Conservation (phyloP, 2,329 filamentous ascomycete genomes). For the Aspergillus fijiensis region DNA sequence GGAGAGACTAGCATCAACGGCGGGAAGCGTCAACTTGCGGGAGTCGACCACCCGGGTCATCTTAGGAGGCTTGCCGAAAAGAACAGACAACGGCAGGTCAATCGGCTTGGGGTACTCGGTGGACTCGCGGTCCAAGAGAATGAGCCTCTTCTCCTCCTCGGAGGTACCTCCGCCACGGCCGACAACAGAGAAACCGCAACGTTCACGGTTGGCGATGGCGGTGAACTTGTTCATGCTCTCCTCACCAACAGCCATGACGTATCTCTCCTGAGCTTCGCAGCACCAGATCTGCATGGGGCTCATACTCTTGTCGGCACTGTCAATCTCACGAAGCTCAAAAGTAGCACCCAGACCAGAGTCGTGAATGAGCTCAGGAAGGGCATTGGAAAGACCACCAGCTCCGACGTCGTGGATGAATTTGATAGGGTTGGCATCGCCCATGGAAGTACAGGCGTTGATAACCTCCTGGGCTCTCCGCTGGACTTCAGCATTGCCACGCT, state of each 20-base stretch:
- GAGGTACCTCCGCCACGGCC: conserved; percentile 68
- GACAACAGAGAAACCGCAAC: conserved; percentile 89
- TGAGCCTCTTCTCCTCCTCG: conserved; percentile 68
- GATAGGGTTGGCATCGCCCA: conserved; percentile 84
- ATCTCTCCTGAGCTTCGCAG: conserved; percentile 94
- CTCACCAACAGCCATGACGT: conserved; percentile 83
- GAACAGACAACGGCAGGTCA: conserved; percentile 80
- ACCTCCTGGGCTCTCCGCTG: conserved; percentile 96
- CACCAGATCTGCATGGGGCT: conserved; percentile 98
- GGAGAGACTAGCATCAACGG: conserved; percentile 74
- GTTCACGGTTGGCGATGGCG: conserved; percentile 72
- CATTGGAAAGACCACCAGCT: conserved; percentile 82
- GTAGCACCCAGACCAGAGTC: conserved; percentile 87
- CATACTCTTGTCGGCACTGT: conserved; percentile 87
- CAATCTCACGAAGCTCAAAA: conserved; percentile 92
- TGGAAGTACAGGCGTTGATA: conserved; percentile 86
- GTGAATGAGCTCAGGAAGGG: conserved; percentile 84
- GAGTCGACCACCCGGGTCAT: conserved; percentile 73
- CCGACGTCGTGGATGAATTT: conserved; percentile 97
- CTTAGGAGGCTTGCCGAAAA: conserved; percentile 86
- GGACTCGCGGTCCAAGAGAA: conserved; percentile 79
- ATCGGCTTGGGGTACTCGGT: conserved; percentile 74
- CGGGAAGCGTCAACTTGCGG: conserved; percentile 63
- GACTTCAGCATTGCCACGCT: conserved; percentile 95
- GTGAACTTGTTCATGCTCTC: conserved; percentile 73